Percentiles rank a stretch among this genome's conserved stretches.
Conservation (phyloP, 164 flowering plant species). For the grape (Vitis vinifera) region ASM3070453v1 NC_081805.1:3737501-3738000, state of each 20-base stretch:
- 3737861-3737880: background rate
- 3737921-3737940: too few relatives aligned
- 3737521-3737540: slow-evolving; percentile 64
- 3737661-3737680: too few relatives aligned
- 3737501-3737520: slow-evolving; percentile 63
- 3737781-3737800: too few relatives aligned
- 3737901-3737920: background rate
- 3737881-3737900: background rate
- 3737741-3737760: too few relatives aligned
- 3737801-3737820: too few relatives aligned
- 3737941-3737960: too few relatives aligned
- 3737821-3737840: too few relatives aligned
- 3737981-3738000: background rate
- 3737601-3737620: slow-evolving; percentile 75
- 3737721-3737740: too few relatives aligned
- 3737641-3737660: background rate
- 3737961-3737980: too few relatives aligned
- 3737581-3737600: slow-evolving; percentile 89
- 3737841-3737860: background rate
- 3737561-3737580: slow-evolving; percentile 81
- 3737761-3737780: too few relatives aligned
- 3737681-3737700: too few relatives aligned
- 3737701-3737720: too few relatives aligned
- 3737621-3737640: background rate
- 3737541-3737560: slow-evolving; percentile 79